phyloP scores from a whole-genome alignment of 2,329 filamentous ascomycete species.

The Fusarium compactum region DNA sequence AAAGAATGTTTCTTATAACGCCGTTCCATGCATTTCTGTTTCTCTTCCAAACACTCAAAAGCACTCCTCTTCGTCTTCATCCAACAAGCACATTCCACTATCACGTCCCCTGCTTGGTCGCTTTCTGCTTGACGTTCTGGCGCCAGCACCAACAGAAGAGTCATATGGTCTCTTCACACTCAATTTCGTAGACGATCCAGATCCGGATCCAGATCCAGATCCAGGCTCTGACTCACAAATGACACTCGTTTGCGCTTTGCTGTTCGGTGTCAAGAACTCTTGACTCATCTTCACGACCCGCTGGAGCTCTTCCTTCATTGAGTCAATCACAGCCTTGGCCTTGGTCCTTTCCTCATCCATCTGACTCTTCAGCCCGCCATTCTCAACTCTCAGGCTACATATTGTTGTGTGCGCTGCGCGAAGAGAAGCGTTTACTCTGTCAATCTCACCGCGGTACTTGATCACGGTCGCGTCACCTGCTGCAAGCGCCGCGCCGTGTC shows the following conservation, averaged over 20 bases:
- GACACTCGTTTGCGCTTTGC: conserved; percentile 22
- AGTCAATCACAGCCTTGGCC: conserved; percentile 60
- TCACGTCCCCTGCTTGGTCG: conserved; percentile 56
- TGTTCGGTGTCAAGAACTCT: conserved; percentile 56
- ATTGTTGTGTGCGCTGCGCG: conserved; percentile 62
- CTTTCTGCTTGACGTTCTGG: neutral
- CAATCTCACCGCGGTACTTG: conserved; percentile 63
- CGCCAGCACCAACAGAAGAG: neutral
- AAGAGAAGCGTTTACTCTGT: conserved; percentile 60
- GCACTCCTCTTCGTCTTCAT: conserved; percentile 62
- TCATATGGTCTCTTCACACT: neutral
- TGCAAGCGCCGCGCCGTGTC: conserved; percentile 62
- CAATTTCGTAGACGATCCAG: neutral
- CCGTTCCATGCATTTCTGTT: neutral
- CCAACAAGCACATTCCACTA: conserved; percentile 67
- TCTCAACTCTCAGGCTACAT: conserved; percentile 60
- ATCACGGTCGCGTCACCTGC: conserved; percentile 63
- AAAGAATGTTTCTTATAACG: conserved; percentile 20
- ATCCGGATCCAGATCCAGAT: neutral
- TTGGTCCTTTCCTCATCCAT: conserved; percentile 55
- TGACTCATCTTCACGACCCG: conserved; percentile 61
- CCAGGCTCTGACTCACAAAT: neutral
- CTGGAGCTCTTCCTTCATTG: conserved; percentile 65
- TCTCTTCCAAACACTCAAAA: conserved; percentile 22
- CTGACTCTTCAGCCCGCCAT: conserved; percentile 53